Evolutionary conservation across 371 early-diverging fungal genomes (phyloP).

Genomic region (Actinomortierella ambigua): DNA sequence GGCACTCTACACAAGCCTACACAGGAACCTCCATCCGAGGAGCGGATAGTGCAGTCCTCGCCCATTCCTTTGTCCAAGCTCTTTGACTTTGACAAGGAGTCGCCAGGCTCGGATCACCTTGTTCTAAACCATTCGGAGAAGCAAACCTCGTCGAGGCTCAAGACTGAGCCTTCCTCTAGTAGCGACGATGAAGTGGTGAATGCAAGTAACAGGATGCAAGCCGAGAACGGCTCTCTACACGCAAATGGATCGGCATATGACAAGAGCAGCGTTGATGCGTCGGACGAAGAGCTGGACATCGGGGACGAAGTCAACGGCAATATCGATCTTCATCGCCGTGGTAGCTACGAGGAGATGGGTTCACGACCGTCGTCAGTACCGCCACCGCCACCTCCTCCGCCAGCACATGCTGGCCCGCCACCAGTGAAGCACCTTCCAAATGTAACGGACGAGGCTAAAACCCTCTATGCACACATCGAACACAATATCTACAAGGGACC

Average conservation of each 20-base stretch:
- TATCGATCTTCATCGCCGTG: slow-evolving; percentile 2
- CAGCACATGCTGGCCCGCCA: slow-evolving; percentile 44
- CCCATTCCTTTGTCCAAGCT: slow-evolving; percentile 42
- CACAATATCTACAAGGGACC: slow-evolving; percentile 71
- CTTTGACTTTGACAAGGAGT: slow-evolving; percentile 44
- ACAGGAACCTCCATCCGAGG: slow-evolving; percentile 9
- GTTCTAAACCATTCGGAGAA: slow-evolving; percentile 32
- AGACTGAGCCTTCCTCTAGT: neutral
- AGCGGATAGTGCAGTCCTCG: slow-evolving; percentile 23
- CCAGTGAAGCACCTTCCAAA: slow-evolving; percentile 32
- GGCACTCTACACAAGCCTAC: slow-evolving; percentile 20
- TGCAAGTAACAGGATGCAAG: too few species aligned
- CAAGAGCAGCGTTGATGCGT: slow-evolving; percentile 10
- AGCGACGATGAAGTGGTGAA: neutral
- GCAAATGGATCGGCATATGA: slow-evolving; percentile 1
- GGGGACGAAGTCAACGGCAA: slow-evolving; percentile 25
- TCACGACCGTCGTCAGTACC: slow-evolving; percentile 1
- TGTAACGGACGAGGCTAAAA: slow-evolving; percentile 52
- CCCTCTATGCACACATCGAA: slow-evolving; percentile 63
- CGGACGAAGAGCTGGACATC: slow-evolving; percentile 35
- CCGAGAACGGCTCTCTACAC: neutral
- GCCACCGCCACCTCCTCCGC: slow-evolving; percentile 34
- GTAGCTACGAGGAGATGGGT: too few species aligned
- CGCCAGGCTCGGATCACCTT: slow-evolving; percentile 27
- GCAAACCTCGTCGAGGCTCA: slow-evolving; percentile 4